phyloP scores from a whole-genome alignment of 805 yeast genomes.

The Candida adriatica region DNA sequence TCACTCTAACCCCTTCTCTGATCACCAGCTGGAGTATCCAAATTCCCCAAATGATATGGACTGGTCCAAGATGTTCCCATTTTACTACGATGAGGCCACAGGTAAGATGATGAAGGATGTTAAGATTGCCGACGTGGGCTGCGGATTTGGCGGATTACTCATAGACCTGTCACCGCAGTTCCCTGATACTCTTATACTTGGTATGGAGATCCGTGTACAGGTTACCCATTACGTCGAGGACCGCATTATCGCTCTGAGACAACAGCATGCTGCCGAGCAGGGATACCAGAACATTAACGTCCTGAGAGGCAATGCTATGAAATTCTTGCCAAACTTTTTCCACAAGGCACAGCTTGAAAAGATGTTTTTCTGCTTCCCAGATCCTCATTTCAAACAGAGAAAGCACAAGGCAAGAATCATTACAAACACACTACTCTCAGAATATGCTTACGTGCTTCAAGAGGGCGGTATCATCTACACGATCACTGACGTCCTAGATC shows the following conservation, averaged over 20 bases:
- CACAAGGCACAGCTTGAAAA: slow-evolving; percentile 73
- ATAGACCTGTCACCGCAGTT: slow-evolving; percentile 73
- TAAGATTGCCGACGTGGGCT: slow-evolving; percentile 92
- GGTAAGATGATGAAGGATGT: slow-evolving; percentile 45
- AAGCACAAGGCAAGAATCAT: slow-evolving; percentile 96
- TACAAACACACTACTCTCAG: slow-evolving; percentile 81
- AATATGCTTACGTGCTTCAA: slow-evolving; percentile 82
- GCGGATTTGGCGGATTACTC: slow-evolving; percentile 93
- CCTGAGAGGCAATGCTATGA: slow-evolving; percentile 94
- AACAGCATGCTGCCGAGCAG: slow-evolving; percentile 27
- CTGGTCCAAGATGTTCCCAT: slow-evolving; percentile 76
- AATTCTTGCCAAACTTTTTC: slow-evolving; percentile 92
- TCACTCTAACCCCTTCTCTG: slow-evolving; percentile 95
- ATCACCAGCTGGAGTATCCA: slow-evolving; percentile 89
- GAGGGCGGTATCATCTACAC: slow-evolving; percentile 90
- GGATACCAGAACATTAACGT: slow-evolving; percentile 83
- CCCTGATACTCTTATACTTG: slow-evolving; percentile 70
- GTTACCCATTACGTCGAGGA: slow-evolving; percentile 97
- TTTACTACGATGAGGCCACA: slow-evolving; percentile 36
- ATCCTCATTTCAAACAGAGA: slow-evolving; percentile 95
- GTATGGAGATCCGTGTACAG: slow-evolving; percentile 97
- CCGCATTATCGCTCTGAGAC: slow-evolving; percentile 81
- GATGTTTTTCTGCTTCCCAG: slow-evolving; percentile 99
- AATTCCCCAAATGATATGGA: slow-evolving; percentile 75
- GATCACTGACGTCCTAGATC: slow-evolving; percentile 89